Evolutionary conservation across 495 filamentous ascomycete genomes (phyloP).

Genomic region (Neurospora cerealis): DNA sequence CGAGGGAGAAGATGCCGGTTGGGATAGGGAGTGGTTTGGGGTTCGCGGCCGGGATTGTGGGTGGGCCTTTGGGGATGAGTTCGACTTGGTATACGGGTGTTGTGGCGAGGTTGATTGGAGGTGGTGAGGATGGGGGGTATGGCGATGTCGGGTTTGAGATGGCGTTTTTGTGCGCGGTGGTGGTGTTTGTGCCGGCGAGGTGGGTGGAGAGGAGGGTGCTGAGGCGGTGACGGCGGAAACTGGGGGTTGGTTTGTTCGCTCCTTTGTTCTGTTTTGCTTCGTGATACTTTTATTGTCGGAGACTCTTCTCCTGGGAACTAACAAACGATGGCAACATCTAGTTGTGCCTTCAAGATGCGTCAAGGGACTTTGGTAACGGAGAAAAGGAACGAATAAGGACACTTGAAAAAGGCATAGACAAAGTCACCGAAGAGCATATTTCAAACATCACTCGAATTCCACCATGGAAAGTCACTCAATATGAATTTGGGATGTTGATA

Average conservation of each 20-base stretch:
- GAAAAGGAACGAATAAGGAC: background rate
- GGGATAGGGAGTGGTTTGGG: constrained; percentile 38
- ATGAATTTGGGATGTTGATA: background rate
- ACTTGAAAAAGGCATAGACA: background rate
- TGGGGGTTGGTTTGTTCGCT: background rate
- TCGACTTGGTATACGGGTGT: constrained; percentile 42
- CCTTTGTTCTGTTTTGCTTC: background rate
- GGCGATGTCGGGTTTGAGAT: constrained; percentile 52
- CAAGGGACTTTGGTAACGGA: background rate
- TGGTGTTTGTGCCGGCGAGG: constrained; percentile 23
- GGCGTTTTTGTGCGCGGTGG: constrained; percentile 35
- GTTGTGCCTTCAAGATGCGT: background rate
- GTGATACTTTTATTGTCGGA: background rate
- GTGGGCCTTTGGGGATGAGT: constrained; percentile 41
- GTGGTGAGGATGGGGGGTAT: constrained; percentile 16
- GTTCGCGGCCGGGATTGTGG: constrained; percentile 34
- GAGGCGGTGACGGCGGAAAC: background rate
- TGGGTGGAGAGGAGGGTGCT: constrained; percentile 12
- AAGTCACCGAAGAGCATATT: background rate
- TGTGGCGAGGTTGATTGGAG: constrained; percentile 37
- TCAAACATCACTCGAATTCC: background rate
- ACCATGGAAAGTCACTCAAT: background rate
- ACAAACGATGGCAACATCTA: background rate
- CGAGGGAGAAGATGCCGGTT: constrained; percentile 32
- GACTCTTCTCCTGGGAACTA: background rate